A percentile compares a stretch with the other conserved stretches of the same genome.
Evolutionary conservation across 179 eudicot species (phyloP).

Genomic region (Heliamphora pulchella): DNA sequence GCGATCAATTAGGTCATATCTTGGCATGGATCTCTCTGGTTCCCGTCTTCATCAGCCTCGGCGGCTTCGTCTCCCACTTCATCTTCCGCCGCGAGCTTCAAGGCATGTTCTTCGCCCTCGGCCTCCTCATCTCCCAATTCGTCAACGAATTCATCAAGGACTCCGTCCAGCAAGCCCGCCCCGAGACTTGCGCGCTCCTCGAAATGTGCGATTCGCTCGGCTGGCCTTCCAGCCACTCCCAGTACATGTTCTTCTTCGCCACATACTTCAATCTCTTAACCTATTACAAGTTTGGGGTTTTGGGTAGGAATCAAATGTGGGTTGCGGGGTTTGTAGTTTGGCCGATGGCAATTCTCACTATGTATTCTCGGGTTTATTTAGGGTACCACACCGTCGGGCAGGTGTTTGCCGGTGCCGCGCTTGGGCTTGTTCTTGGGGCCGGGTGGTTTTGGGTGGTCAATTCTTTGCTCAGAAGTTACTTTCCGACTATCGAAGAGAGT

Average conservation of each 20-base stretch:
- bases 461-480: conserved; percentile 30
- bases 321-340: conserved; percentile 42
- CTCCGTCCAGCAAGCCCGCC: conserved; percentile 63
- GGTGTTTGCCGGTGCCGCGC: conserved; percentile 72
- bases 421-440: conserved; percentile 53
- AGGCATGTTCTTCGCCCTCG: conserved; percentile 59
- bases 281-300: conserved; percentile 32
- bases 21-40: conserved; percentile 79
- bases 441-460: conserved; percentile 72
- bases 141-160: conserved; percentile 66
- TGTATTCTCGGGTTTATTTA: conserved; percentile 80
- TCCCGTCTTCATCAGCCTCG: conserved; percentile 76
- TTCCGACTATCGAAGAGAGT: conserved; percentile 71
- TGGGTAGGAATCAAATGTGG: conserved; percentile 37
- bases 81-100: conserved; percentile 83
- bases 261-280: conserved; percentile 52
- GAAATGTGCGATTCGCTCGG: conserved; percentile 88
- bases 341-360: conserved; percentile 61
- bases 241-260: conserved; percentile 84
- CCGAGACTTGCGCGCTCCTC: conserved; percentile 61
- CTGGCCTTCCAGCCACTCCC: conserved; percentile 88
- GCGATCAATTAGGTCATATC: conserved; percentile 63
- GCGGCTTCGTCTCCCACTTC: conserved; percentile 74
- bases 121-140: conserved; percentile 63
- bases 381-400: conserved; percentile 79